Evolutionary conservation across 208 protist species (phyloP).

Genomic region (Polymyxa betae): DNA sequence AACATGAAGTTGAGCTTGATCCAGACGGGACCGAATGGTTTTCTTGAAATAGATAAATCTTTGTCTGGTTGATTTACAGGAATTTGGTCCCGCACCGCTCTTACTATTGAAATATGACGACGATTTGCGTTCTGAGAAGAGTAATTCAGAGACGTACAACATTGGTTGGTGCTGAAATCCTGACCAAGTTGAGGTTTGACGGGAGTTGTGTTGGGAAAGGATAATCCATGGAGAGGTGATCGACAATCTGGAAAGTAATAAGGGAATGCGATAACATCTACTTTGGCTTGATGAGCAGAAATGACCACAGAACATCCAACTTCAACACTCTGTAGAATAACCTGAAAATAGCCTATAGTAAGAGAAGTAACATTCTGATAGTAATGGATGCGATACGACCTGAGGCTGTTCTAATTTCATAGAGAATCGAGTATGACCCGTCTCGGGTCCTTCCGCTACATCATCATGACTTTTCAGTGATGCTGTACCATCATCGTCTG

Average conservation of each 20-base stretch:
- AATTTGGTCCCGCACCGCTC: too few species aligned
- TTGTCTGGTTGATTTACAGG: not conserved
- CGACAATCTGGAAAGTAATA: not conserved
- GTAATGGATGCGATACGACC: not conserved
- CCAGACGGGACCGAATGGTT: conserved; percentile 10
- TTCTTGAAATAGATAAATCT: conserved; percentile 31
- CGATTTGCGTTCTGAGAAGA: not conserved
- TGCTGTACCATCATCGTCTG: not conserved
- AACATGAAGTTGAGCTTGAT: conserved; percentile 48
- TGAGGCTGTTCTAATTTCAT: conserved; percentile 34
- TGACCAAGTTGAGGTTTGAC: not conserved
- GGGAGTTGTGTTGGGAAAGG: not conserved
- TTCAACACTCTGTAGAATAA: conserved; percentile 42
- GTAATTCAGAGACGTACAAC: not conserved
- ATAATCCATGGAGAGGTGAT: not conserved
- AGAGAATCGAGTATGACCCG: not conserved
- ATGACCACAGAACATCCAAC: conserved; percentile 49
- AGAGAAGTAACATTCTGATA: not conserved
- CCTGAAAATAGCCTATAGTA: not conserved
- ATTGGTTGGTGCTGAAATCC: not conserved
- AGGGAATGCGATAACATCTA: conserved; percentile 5
- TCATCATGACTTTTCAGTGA: not conserved
- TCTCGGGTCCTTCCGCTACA: not conserved
- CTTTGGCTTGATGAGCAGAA: conserved; percentile 48
- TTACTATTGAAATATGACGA: not conserved